These are phyloP conservation scores for Neurospora sp. DNA, from an alignment of 495 filamentous ascomycete genomes.

Conservation along the genomic window DNA sequence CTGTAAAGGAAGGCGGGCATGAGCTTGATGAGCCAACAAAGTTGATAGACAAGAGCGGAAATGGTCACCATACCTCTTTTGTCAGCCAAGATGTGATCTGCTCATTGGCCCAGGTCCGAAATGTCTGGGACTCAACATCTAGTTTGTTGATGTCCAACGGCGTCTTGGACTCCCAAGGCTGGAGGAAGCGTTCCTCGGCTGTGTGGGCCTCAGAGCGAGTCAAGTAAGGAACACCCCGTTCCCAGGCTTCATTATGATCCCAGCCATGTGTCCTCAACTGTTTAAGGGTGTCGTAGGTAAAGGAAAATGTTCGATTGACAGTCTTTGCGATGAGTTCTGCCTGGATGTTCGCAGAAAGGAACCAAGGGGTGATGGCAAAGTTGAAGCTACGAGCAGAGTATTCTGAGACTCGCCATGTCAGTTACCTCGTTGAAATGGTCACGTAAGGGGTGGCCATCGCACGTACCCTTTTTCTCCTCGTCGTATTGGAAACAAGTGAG, in stretches of 20 bases:
- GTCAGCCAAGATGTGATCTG: not conserved
- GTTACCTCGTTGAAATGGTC: not conserved
- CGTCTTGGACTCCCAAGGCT: not conserved
- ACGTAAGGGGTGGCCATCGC: not conserved
- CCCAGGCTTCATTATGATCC: not conserved
- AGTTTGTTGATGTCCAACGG: not conserved
- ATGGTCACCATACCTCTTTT: not conserved
- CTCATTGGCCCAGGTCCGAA: not conserved
- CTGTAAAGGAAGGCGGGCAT: not conserved
- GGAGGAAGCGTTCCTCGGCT: not conserved
- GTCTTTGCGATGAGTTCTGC: not conserved
- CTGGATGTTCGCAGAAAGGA: not conserved
- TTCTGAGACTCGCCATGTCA: not conserved
- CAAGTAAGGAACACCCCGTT: not conserved
- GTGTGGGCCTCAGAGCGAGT: not conserved
- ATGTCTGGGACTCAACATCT: not conserved
- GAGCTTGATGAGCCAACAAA: not conserved
- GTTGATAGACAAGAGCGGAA: not conserved
- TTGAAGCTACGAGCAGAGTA: not conserved
- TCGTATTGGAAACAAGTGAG: not conserved
- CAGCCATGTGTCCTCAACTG: not conserved
- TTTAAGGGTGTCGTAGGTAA: not conserved
- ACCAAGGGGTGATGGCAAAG: not conserved
- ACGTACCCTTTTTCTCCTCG: not conserved
- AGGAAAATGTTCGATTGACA: not conserved